phyloP scores from a whole-genome alignment of 75 land plant species.

The Gnetum montanum region DNA sequence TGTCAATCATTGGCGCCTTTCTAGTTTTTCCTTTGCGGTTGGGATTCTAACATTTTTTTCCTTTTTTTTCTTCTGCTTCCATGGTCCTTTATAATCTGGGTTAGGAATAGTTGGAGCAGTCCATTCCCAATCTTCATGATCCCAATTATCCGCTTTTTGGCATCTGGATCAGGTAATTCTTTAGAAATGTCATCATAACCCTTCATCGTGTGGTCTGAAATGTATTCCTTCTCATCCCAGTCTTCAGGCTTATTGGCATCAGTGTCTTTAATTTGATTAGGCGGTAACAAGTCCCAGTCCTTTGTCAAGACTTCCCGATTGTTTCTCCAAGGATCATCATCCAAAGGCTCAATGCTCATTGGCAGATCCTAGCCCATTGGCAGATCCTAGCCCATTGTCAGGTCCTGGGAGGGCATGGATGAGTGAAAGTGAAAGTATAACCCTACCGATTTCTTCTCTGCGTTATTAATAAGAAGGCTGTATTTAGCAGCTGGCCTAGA shows the following conservation, averaged over 20 bases:
- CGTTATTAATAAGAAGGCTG: constrained; percentile 76
- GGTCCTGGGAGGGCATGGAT: no score
- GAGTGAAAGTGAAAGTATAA: no score
- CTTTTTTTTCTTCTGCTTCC: constrained; percentile 61
- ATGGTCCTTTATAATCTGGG: constrained; percentile 95
- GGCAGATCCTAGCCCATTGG: no score
- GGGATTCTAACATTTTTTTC: constrained; percentile 93
- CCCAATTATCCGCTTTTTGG: constrained; percentile 42
- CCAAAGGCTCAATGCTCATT: no score
- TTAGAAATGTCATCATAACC: constrained; percentile 51
- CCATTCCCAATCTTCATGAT: constrained; percentile 88
- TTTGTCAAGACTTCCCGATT: constrained; percentile 61
- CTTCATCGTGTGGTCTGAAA: constrained; percentile 83
- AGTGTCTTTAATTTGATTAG: constrained; percentile 75
- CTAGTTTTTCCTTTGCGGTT: constrained; percentile 95
- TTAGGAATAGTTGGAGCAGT: constrained; percentile 81
- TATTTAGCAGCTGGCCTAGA: constrained; percentile 78
- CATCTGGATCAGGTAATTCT: constrained; percentile 62
- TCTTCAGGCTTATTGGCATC: constrained; percentile 90
- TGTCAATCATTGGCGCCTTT: constrained; percentile 93
- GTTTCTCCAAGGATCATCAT: no score
- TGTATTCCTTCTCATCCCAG: constrained; percentile 90
- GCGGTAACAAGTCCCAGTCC: constrained; percentile 82
- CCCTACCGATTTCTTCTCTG: no score
- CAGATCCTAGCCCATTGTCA: no score